Percentiles rank a stretch among this genome's conserved stretches.
Conservation (phyloP, 1,139 yeast species). For the Tardiomyces depauwii region DNA sequence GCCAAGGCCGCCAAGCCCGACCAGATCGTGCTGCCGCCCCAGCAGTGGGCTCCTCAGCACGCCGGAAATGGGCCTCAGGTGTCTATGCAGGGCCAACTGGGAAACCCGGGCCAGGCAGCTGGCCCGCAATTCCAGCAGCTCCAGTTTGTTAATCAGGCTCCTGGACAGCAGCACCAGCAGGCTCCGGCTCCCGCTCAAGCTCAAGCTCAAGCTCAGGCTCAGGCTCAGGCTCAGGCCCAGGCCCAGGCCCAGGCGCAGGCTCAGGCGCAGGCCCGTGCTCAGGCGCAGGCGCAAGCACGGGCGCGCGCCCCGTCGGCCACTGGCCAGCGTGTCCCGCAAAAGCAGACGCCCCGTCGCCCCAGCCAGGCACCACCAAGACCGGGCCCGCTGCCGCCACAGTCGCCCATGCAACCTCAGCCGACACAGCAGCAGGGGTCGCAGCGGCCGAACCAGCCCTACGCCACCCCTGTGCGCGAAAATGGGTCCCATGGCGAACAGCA, state of each 20-base stretch:
- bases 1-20: background rate
- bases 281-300: slow-evolving; percentile 8
- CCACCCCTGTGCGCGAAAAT: slow-evolving; percentile 2
- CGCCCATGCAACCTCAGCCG: background rate
- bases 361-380: background rate
- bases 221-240: slow-evolving; percentile 1
- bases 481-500: slow-evolving; percentile 19
- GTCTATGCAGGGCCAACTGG: background rate
- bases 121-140: background rate
- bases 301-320: slow-evolving; percentile 3
- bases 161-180: background rate
- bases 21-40: background rate
- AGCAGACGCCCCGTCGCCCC: background rate
- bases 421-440: slow-evolving; percentile 3
- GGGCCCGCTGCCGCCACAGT: background rate
- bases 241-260: slow-evolving; percentile 3
- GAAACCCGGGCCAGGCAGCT: background rate
- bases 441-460: background rate
- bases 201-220: slow-evolving; percentile 1
- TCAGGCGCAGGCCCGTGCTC: slow-evolving; percentile 6
- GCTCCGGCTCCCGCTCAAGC: slow-evolving; percentile 3
- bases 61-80: no score
- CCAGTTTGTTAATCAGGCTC: background rate
- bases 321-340: background rate
- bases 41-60: background rate